Percentiles rank a stretch among this genome's conserved stretches.
Evolutionary conservation across 805 yeast species (phyloP).

Genomic region (Kuraishia molischiana): DNA sequence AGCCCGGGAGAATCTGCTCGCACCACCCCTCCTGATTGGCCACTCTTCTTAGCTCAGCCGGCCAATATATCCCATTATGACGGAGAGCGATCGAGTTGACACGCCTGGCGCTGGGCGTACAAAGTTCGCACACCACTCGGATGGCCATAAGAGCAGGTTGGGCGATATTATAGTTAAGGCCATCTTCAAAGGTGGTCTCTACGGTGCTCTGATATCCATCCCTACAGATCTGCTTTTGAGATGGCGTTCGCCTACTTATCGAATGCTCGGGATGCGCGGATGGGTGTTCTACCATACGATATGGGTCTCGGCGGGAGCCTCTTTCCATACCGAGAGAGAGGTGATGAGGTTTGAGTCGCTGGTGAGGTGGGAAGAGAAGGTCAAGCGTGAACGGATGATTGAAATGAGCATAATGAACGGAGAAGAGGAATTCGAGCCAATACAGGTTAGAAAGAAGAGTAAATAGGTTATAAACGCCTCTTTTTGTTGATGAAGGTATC

Average conservation of each 20-base stretch:
- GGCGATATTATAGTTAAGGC: slow-evolving; percentile 19
- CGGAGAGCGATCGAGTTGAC: too few relatives aligned
- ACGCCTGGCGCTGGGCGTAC: too few relatives aligned
- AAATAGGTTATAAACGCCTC: not conserved
- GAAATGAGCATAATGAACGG: slow-evolving; percentile 23
- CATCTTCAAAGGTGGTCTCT: slow-evolving; percentile 22
- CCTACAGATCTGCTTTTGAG: slow-evolving; percentile 24
- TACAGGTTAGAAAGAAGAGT: not conserved
- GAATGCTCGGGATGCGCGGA: slow-evolving; percentile 25
- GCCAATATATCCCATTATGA: too few relatives aligned
- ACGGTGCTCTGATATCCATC: slow-evolving; percentile 26
- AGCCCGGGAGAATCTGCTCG: too few relatives aligned
- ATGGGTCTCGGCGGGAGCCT: slow-evolving; percentile 24
- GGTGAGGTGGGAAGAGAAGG: slow-evolving; percentile 20
- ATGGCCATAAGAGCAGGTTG: slow-evolving; percentile 10
- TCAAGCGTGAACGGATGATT: slow-evolving; percentile 19
- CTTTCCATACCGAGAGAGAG: slow-evolving; percentile 23
- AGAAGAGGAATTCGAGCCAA: slow-evolving; percentile 16
- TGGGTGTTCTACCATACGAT: slow-evolving; percentile 27
- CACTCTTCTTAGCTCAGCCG: too few relatives aligned
- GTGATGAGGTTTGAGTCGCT: slow-evolving; percentile 22
- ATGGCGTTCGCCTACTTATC: slow-evolving; percentile 26
- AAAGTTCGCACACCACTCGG: slow-evolving; percentile 13
- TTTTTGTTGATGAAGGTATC: slow-evolving; percentile 1
- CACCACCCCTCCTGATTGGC: too few relatives aligned